Conservation (phyloP, 176 grass and related monocot genomes). For the Aegilops speltoides region DNA sequence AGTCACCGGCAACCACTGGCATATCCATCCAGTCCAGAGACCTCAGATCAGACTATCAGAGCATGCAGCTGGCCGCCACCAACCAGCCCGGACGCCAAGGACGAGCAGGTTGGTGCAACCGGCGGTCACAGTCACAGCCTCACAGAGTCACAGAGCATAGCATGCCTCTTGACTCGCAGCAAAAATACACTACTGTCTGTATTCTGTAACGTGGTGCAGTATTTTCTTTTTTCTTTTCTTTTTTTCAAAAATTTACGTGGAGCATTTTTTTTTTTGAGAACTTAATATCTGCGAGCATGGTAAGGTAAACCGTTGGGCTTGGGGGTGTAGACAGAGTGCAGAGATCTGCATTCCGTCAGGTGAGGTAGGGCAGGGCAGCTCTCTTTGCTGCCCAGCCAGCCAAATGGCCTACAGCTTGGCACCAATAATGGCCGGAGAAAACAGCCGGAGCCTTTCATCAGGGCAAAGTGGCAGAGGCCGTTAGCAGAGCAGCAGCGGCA, state of each 20-base stretch:
- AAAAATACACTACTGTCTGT: background rate
- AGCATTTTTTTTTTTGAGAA: too few species aligned
- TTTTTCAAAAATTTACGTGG: too few species aligned
- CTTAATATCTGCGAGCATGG: background rate
- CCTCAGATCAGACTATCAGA: background rate
- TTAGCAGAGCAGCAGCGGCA: slow-evolving; percentile 4
- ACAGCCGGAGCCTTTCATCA: slow-evolving; percentile 44
- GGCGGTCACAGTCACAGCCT: background rate
- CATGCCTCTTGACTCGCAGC: background rate
- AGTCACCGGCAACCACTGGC: background rate
- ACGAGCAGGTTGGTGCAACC: background rate
- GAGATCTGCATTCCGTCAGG: background rate
- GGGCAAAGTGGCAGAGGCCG: slow-evolving; percentile 39
- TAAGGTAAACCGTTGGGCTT: background rate
- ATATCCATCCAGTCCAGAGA: background rate
- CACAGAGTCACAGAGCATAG: too few species aligned
- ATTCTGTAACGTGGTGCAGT: background rate
- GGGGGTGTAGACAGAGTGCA: background rate
- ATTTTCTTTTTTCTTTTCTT: too few species aligned
- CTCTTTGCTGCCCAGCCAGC: background rate
- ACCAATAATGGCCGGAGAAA: slow-evolving; percentile 39
- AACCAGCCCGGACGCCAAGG: background rate
- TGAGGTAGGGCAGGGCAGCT: background rate
- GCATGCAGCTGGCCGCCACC: slow-evolving; percentile 9
- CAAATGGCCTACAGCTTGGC: slow-evolving; percentile 50